Percentiles rank a stretch among this genome's conserved stretches.
phyloP scores from a whole-genome alignment of 2,329 filamentous ascomycete species.

The Microthyrium microscopicum region DNA sequence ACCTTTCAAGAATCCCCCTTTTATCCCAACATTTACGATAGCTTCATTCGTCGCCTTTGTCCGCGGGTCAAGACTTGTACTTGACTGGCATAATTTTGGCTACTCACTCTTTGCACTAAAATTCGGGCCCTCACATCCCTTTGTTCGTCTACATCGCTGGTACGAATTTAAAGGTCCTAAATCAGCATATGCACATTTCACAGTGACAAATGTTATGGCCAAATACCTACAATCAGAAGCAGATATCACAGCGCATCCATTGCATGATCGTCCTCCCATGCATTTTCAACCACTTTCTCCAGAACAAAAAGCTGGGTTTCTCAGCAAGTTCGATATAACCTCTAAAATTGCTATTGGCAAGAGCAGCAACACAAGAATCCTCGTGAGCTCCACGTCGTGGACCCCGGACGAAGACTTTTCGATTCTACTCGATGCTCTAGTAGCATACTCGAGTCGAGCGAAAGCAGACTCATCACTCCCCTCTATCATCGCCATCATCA shows the following conservation, averaged over 20 bases:
- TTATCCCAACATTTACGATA: slow-evolving; percentile 75
- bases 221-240: slow-evolving; percentile 53
- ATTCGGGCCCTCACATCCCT: slow-evolving; percentile 45
- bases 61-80: slow-evolving; percentile 64
- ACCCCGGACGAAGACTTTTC: slow-evolving; percentile 93
- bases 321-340: slow-evolving; percentile 50
- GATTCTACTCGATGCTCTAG: slow-evolving; percentile 67
- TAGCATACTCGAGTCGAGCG: slow-evolving; percentile 47
- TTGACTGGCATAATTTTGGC: slow-evolving; percentile 99
- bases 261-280: slow-evolving; percentile 74
- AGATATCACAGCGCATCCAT: slow-evolving; percentile 43
- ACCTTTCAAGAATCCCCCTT: slow-evolving; percentile 61
- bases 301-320: slow-evolving; percentile 38
- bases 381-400: slow-evolving; percentile 94
- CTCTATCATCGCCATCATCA: slow-evolving; percentile 72
- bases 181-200: slow-evolving; percentile 57
- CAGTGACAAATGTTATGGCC: slow-evolving; percentile 81
- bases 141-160: slow-evolving; percentile 59
- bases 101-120: slow-evolving; percentile 74
- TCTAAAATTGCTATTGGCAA: slow-evolving; percentile 42
- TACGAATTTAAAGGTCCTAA: slow-evolving; percentile 64
- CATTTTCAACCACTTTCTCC: slow-evolving; percentile 58
- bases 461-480: slow-evolving; percentile 36
- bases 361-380: slow-evolving; percentile 38
- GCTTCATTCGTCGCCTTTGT: slow-evolving; percentile 56